These are phyloP conservation scores for Ulmus americana DNA, from an alignment of 331 rosid genomes.

Conservation along the genomic window DNA sequence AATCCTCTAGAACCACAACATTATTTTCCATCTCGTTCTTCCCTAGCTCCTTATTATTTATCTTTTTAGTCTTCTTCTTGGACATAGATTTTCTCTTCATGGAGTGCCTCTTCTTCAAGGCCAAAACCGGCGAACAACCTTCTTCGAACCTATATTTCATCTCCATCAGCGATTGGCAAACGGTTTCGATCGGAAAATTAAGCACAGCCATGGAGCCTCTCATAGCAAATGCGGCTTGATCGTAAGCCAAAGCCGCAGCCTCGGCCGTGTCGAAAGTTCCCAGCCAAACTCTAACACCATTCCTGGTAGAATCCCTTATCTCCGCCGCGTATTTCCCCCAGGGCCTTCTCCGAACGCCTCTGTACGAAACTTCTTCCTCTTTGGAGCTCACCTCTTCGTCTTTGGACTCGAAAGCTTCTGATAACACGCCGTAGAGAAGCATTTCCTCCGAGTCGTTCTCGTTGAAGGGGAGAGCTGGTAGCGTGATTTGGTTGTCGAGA, in stretches of 20 bases:
- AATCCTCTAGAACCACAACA: slow-evolving; percentile 39
- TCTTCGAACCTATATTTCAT: slow-evolving; percentile 30
- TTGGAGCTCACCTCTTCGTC: slow-evolving; percentile 34
- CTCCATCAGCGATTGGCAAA: slow-evolving; percentile 33
- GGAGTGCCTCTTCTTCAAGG: slow-evolving; percentile 40
- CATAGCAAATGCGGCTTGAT: slow-evolving; percentile 59
- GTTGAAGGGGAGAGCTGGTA: slow-evolving; percentile 39
- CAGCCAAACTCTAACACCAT: slow-evolving; percentile 53
- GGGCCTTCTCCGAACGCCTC: slow-evolving; percentile 54
- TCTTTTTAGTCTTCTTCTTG: slow-evolving; percentile 12
- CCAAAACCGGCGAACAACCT: slow-evolving; percentile 47
- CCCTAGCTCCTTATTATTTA: background rate
- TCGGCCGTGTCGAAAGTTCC: slow-evolving; percentile 57
- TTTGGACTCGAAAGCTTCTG: slow-evolving; percentile 10
- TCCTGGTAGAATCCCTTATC: slow-evolving; percentile 56
- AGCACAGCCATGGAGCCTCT: slow-evolving; percentile 41
- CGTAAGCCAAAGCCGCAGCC: slow-evolving; percentile 60
- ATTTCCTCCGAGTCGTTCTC: slow-evolving; percentile 49
- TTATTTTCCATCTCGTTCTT: slow-evolving; percentile 11
- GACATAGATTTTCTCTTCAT: slow-evolving; percentile 26
- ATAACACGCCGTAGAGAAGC: slow-evolving; percentile 37
- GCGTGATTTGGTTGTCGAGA: background rate
- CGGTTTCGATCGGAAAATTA: slow-evolving; percentile 38
- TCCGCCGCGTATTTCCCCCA: slow-evolving; percentile 68
- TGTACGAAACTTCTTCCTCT: slow-evolving; percentile 16